Evolutionary conservation across 179 eudicot genomes (phyloP), one percentile per base, ranked within the genome.

Genomic region (Actinidia chinensis): DNA sequence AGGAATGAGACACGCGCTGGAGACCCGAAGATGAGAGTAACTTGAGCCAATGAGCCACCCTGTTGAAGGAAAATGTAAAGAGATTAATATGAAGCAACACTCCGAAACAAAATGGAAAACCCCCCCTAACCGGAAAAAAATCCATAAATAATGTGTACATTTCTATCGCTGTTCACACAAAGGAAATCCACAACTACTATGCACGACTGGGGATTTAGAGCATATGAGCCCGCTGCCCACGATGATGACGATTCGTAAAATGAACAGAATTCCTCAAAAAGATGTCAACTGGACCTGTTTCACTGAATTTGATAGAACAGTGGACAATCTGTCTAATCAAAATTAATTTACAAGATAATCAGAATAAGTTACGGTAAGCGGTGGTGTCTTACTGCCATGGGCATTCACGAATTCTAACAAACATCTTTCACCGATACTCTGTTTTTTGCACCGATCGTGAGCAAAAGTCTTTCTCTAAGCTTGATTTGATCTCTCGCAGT

Each of bases 191-290:
- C 99, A 81, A 96, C 90, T 77, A 91, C 85, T 82, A 85, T 61
- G 75, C 99, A 96, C 25, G 94, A 81, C 68, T 91, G 92, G 40
- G 99, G n/a, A 84, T 78, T 92, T 96, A 43, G 91, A 97, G 83
- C 99, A 96, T 15, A 96, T 92, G 82, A 90, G 74, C 99, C 99
- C 67, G 99, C 99, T 96, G 99, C 86, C 94, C 99, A 61, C 92
- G 98, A 80, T 96, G 99, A 83, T 93, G 98, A 13, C 99, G 94
- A 80, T 96, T 98, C 58, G 71, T n/a, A n/a, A 91, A 72, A 96
- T 83, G 82, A 96, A 96, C 50, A 96, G 76, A 65, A 91, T 82
- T 71, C 98, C 97, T 79, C 86, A 82, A 58, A 92, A 22, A 96
- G 94, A 84, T 96, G 98, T 79, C 98, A 63, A 96, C 96, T 47